Conservation (phyloP, 2,329 filamentous ascomycete species). For the Penicillium crustosum region DNA sequence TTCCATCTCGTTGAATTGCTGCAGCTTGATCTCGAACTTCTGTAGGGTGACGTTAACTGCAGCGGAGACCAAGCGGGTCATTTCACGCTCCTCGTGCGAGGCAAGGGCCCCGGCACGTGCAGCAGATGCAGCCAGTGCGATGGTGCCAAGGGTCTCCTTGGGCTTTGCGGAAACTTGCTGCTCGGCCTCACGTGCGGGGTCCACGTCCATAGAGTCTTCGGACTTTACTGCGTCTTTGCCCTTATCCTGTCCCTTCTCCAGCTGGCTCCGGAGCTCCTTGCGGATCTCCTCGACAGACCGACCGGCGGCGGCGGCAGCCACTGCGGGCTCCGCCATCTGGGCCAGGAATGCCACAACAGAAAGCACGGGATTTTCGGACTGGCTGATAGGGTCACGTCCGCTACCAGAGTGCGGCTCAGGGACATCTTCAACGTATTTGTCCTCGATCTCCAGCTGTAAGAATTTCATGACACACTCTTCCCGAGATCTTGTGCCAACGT, state of each 20-base stretch:
- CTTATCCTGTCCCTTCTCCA: slow-evolving; percentile 62
- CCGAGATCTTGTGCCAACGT: slow-evolving; percentile 84
- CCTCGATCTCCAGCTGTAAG: slow-evolving; percentile 92
- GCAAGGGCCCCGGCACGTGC: slow-evolving; percentile 84
- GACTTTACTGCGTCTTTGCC: slow-evolving; percentile 52
- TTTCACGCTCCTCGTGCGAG: slow-evolving; percentile 94
- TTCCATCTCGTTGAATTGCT: slow-evolving; percentile 97
- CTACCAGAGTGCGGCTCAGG: slow-evolving; percentile 66
- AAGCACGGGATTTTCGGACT: slow-evolving; percentile 93
- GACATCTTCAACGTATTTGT: slow-evolving; percentile 89
- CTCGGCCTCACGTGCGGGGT: slow-evolving; percentile 38
- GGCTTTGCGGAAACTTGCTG: slow-evolving; percentile 35
- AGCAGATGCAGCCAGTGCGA: slow-evolving; percentile 82
- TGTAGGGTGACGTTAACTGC: slow-evolving; percentile 92
- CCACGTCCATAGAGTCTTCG: slow-evolving; percentile 62
- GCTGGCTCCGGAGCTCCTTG: slow-evolving; percentile 71
- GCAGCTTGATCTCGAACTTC: slow-evolving; percentile 92
- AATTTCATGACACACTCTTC: slow-evolving; percentile 98
- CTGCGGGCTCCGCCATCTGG: slow-evolving; percentile 82
- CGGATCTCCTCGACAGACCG: slow-evolving; percentile 85
- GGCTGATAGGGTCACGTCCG: slow-evolving; percentile 83
- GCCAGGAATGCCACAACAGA: slow-evolving; percentile 94
- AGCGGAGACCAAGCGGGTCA: slow-evolving; percentile 88
- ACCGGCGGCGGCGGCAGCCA: slow-evolving; percentile 85
- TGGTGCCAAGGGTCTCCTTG: slow-evolving; percentile 61